Evolutionary conservation across 176 grass and related monocot species (phyloP).

Genomic region (barley (Hordeum vulgare)): DNA sequence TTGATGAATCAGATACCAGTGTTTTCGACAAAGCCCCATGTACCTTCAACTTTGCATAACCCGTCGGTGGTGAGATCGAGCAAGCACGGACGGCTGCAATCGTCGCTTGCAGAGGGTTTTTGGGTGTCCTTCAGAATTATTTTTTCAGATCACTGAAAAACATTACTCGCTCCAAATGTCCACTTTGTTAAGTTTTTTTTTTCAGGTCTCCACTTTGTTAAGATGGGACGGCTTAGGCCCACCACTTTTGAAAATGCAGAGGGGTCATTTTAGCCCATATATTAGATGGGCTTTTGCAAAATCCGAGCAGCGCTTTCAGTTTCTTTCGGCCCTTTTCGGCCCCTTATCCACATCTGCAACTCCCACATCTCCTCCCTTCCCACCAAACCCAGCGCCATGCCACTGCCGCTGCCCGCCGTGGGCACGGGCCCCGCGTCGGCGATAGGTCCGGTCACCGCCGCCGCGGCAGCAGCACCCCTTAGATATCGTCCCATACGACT

Average conservation of each 20-base stretch:
- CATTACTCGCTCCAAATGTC: no score
- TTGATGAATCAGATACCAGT: no score
- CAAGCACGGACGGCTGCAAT: no score
- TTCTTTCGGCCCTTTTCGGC: background rate
- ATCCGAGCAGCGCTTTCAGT: background rate
- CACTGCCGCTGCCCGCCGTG: slow-evolving; percentile 12
- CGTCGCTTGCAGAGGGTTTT: no score
- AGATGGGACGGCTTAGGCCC: background rate
- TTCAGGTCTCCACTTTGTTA: no score
- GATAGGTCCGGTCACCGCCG: background rate
- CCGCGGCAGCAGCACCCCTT: background rate
- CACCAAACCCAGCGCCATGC: background rate
- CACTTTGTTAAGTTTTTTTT: no score
- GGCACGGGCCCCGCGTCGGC: slow-evolving; percentile 19
- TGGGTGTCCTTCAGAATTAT: no score
- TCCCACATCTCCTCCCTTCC: background rate
- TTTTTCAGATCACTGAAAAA: background rate
- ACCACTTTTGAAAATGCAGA: background rate
- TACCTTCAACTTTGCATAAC: no score
- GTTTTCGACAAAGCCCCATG: no score
- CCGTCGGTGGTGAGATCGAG: no score
- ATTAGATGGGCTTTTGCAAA: background rate
- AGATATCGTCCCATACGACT: background rate
- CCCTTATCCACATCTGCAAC: slow-evolving; percentile 22
- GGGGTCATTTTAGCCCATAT: background rate